These are phyloP conservation scores for Kodamaea kakaduensis DNA, from an alignment of 805 yeast species.

Conservation along the genomic window DNA sequence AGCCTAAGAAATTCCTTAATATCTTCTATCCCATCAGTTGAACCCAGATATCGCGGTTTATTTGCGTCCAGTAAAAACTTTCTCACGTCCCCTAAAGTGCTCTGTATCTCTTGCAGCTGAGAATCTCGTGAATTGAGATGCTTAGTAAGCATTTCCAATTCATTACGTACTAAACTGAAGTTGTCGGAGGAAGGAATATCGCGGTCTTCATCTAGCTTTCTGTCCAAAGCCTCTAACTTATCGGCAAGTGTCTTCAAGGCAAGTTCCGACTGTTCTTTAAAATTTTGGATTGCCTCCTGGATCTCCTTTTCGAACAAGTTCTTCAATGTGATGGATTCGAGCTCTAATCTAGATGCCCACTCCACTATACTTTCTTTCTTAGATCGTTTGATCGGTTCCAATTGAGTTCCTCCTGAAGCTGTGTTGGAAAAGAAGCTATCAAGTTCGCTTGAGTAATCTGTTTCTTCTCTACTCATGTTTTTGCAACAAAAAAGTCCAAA, in stretches of 20 bases:
- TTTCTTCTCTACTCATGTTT: constrained; percentile 11
- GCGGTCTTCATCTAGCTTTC: too few species aligned
- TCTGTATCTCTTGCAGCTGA: too few species aligned
- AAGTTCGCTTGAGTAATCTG: constrained; percentile 22
- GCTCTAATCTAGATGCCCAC: constrained; percentile 31
- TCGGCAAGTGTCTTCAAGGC: constrained; percentile 1
- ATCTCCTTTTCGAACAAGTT: constrained; percentile 10
- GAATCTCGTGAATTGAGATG: too few species aligned
- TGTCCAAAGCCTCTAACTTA: constrained; percentile 2
- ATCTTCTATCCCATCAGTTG: too few species aligned
- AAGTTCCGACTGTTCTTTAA: not conserved
- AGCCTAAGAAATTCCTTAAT: constrained; percentile 17
- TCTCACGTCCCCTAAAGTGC: too few species aligned
- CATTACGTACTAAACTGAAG: too few species aligned
- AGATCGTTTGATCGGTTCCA: too few species aligned
- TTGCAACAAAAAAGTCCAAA: constrained; percentile 8
- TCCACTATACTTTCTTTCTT: constrained; percentile 13
- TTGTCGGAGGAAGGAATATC: too few species aligned
- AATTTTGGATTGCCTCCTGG: not conserved
- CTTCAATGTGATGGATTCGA: constrained; percentile 26
- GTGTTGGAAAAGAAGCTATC: constrained; percentile 12
- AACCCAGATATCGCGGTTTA: too few species aligned
- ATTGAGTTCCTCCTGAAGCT: not conserved
- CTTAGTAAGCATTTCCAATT: too few species aligned
- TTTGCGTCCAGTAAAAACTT: too few species aligned